Evolutionary conservation across 2,329 filamentous ascomycete species (phyloP), one percentile per base, ranked within the genome.

Genomic region (Fusarium continuum): DNA sequence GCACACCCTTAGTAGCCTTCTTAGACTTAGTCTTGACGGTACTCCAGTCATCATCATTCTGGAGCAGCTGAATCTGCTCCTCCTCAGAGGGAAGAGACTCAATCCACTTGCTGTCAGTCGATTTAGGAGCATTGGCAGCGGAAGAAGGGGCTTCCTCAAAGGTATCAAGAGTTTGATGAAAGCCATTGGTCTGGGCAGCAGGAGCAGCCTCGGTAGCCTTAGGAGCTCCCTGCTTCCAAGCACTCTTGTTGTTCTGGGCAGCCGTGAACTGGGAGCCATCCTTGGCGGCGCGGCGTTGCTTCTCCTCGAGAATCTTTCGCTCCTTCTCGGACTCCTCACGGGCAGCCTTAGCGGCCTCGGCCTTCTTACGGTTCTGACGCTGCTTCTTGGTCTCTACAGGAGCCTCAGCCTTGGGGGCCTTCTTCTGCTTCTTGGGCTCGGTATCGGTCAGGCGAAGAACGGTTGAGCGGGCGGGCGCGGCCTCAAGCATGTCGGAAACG

Each of bases 401-500:
- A 75, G 91, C 88, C 64, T 85, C 82, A 34, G 83, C 80, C 79
- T 88, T 86, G 66, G 82, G 78, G 70, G 85, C 81, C 78, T 88
- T 88, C 63, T 83, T 88, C 61, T 85, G 81, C 78, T 89, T 85
- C 73, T 84, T 78, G 83, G 87, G 74, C 78, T 84, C 71, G 77
- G 85, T 74, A 61, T 88, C 88, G 50, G 90, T 95, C 64, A 98
- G 82, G 61, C 91, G 91, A 61, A 97, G 82, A 41, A 96, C 87
- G 1, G 88, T 88, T 20, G 92, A 90, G 49, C 87, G 90, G 32
- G 87, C 75, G 4, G 85, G 76, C 36, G 85, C 78, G 43, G 90
- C 82, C 77, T 96, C 93, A 14, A 98, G 88, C 94, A 98, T 98
- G 77, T 97, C 94, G 50, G 90, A 90, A 54, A 97, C 87, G 73